Base-by-base conservation (phyloP, 1,284 basidiomycete species). In the Boletus hoseneyae region DNA sequence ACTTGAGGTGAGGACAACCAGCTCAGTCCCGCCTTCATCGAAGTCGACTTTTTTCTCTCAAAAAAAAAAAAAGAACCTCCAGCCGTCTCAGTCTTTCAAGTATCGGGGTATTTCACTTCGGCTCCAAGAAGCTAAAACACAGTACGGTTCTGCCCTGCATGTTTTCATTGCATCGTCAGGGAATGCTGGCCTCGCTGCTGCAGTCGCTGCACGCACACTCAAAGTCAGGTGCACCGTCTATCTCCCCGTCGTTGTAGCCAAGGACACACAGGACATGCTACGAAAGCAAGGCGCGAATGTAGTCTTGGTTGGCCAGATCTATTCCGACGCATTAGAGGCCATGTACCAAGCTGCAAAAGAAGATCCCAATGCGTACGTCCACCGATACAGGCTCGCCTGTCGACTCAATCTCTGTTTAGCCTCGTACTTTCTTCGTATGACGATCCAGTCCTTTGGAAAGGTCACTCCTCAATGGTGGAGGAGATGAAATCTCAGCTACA, bases 61-160 rank as follows among this genome's bases (percentile, higher is more conserved):
- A n/a, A n/a, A n/a, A n/a, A n/a, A n/a, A n/a, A 3, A 30, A 34
- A 57, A 89, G 87, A 85, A 77, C 56, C 70, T 89, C 2, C 87
- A 90, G 49, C 83, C 82, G 0, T 78, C 79, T 0, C 76, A 85
- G 54, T 88, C 86, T 3, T 90, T 87, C 78, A 89, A 90, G 63
- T 83, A 77, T 56, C 75, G 87, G 19, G 85, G 86, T 6, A 75
- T 89, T 32, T 83, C 83, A 16, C 71, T 76, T 53, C 84, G 83
- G 57, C 72, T 80, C 3, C 74, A 80, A 57, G 70, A 73, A 35
- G 76, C 74, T 23, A 72, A 76, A 49, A 68, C 73, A 47, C 68
- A 64, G 18, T 71, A 78, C 47, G 85, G 84, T 0, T 62, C 75
- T 9, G 59, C 61, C 33, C 70, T 80, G 6, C 85, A 87, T 62